Percentiles rank a stretch among this genome's conserved stretches.
These are phyloP conservation scores for Hypoxylon crocopeplum DNA, from an alignment of 495 filamentous ascomycete genomes.

Conservation along the genomic window DNA sequence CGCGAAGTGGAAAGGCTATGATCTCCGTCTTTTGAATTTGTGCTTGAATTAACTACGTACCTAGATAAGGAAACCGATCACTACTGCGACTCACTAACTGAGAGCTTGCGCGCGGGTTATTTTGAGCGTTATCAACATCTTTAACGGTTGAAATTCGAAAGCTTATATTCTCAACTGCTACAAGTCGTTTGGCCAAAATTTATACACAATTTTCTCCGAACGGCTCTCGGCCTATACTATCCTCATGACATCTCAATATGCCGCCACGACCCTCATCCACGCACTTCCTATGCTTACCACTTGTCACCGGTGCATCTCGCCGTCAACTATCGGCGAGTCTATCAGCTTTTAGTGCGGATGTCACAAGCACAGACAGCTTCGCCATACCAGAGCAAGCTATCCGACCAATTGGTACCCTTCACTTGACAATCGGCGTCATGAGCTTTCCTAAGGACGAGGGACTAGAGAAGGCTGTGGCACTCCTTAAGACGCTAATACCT, in stretches of 20 bases:
- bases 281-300: conserved; percentile 87
- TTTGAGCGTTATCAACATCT: too few species aligned
- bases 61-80: conserved; percentile 1
- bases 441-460: conserved; percentile 64
- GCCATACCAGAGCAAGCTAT: conserved; percentile 65
- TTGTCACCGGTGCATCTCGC: conserved; percentile 67
- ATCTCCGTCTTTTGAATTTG: background rate
- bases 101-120: conserved; percentile 12
- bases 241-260: conserved; percentile 24
- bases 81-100: background rate
- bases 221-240: too few species aligned
- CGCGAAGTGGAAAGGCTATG: conserved; percentile 1
- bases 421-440: conserved; percentile 90
- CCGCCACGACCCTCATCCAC: conserved; percentile 60
- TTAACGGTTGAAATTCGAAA: too few species aligned
- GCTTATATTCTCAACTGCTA: too few species aligned
- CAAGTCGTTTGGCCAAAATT: too few species aligned
- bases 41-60: conserved; percentile 6
- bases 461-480: conserved; percentile 62
- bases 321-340: conserved; percentile 68
- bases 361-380: conserved; percentile 49
- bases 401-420: conserved; percentile 79
- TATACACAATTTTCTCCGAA: too few species aligned
- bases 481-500: conserved; percentile 64
- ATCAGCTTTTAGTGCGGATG: conserved; percentile 63